Evolutionary conservation across 2,329 filamentous ascomycete species (phyloP).

Genomic region (Nannizziopsis barbatae): DNA sequence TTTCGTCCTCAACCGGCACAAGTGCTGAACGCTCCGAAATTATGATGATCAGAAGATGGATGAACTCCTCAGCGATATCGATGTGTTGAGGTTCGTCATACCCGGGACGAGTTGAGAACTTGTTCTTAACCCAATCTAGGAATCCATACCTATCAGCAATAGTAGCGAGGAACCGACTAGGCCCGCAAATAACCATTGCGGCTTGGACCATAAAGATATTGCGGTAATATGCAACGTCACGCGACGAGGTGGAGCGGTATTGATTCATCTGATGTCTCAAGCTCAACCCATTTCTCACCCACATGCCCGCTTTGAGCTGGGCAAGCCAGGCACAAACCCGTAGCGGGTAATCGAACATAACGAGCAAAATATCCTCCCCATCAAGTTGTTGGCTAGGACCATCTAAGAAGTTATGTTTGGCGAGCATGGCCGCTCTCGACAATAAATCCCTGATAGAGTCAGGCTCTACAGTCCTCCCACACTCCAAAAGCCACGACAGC

Average conservation of each 20-base stretch:
- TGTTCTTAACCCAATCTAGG: constrained; percentile 72
- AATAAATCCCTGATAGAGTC: constrained; percentile 58
- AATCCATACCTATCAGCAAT: constrained; percentile 88
- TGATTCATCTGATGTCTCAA: constrained; percentile 88
- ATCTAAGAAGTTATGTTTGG: constrained; percentile 44
- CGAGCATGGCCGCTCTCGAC: constrained; percentile 54
- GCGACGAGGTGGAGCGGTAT: constrained; percentile 76
- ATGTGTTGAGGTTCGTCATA: constrained; percentile 82
- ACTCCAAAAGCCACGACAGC: constrained; percentile 88
- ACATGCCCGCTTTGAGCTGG: constrained; percentile 97
- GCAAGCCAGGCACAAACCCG: constrained; percentile 92
- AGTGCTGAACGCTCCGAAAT: constrained; percentile 80
- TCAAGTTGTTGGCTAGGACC: constrained; percentile 38
- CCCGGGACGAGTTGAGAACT: constrained; percentile 61
- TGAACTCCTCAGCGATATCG: constrained; percentile 90
- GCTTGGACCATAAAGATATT: constrained; percentile 92
- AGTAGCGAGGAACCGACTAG: constrained; percentile 71
- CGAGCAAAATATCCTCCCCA: constrained; percentile 70
- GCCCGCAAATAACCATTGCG: constrained; percentile 74
- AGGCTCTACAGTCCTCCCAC: constrained; percentile 61
- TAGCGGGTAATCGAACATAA: constrained; percentile 83
- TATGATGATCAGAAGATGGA: constrained; percentile 82
- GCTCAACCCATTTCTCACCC: constrained; percentile 95
- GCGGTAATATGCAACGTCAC: constrained; percentile 86
- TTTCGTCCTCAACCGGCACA: constrained; percentile 28